Evolutionary conservation across 257 asterid species (phyloP), one percentile per base, ranked within the genome.

Genomic region (Thymus quinquecostatus): DNA sequence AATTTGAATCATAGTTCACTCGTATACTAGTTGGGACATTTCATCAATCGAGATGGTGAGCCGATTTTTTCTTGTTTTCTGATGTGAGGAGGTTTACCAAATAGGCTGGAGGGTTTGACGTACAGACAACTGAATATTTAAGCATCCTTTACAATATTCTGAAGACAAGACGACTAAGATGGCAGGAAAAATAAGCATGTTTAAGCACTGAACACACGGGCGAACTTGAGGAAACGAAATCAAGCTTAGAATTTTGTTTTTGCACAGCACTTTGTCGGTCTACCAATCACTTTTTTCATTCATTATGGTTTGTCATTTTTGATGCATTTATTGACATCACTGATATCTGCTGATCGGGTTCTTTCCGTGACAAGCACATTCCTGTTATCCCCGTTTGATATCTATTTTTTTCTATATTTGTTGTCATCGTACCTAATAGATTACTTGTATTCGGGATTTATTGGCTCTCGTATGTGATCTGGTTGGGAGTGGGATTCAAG

Each of bases 401-500:
- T 49, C 33, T 5, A 2, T 13, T 47, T 41, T 59, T 34, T 44
- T 32, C 60, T 63, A 32, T 34, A 28, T 14, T 60, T 14, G 44
- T 2, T 51, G 70, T 33, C 9, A 30, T 62, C 45, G 44, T 34
- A 41, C 34, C 60, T 44, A 41, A 56, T 57, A 57, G 32, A 13
- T 44, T 32, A 69, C 55, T 33, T 51, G 32, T 34, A 14, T 60
- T 61, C 63, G 27, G 65, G 30, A 47, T 38, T 14, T 36, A 64
- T 71, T 58, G 59, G 67, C 62, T 67, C 49, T 40, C 51, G 9
- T 57, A 63, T 45, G 12, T 69, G 33, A 60, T 71, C 45, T 61
- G 60, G 45, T 60, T 64, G 55, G 57, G 44, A 54, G 48, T 30
- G 40, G 50, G 68, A 66, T 69, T 58, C 57, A 40, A 21, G 40